These are phyloP conservation scores for Phanerodontia chrysosporium DNA, from an alignment of 768 basidiomycete species.

Conservation along the genomic window DNA sequence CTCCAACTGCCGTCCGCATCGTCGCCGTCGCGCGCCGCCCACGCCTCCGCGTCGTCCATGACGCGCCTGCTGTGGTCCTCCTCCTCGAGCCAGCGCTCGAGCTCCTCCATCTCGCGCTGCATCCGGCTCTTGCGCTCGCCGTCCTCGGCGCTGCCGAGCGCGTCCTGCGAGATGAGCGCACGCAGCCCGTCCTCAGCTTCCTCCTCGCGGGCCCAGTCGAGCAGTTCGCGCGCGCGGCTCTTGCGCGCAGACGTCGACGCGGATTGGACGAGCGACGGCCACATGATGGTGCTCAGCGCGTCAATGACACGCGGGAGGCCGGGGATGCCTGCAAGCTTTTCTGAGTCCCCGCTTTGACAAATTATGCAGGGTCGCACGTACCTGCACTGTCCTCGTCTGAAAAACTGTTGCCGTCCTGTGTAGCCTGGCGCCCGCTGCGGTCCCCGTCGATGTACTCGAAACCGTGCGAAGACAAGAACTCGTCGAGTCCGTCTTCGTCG, in stretches of 20 bases:
- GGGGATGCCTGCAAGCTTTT: slow-evolving; percentile 17
- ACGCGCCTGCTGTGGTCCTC: slow-evolving; percentile 31
- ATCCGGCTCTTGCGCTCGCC: slow-evolving; percentile 27
- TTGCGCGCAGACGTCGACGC: slow-evolving; percentile 23
- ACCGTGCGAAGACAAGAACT: slow-evolving; percentile 60
- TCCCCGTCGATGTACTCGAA: slow-evolving; percentile 75
- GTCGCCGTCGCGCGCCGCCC: slow-evolving; percentile 16
- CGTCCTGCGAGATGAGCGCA: slow-evolving; percentile 25
- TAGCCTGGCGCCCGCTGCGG: slow-evolving; percentile 18
- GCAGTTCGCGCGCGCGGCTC: slow-evolving; percentile 29
- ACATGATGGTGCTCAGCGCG: slow-evolving; percentile 84
- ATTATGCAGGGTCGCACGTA: background rate
- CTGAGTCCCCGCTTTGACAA: background rate
- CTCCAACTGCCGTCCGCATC: slow-evolving; percentile 10
- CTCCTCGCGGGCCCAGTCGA: slow-evolving; percentile 39
- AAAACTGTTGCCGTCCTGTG: slow-evolving; percentile 15
- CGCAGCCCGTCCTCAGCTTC: slow-evolving; percentile 35
- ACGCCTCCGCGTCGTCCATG: slow-evolving; percentile 17
- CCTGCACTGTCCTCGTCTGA: slow-evolving; percentile 21
- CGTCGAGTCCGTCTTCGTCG: slow-evolving; percentile 57
- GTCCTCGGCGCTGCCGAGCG: slow-evolving; percentile 20
- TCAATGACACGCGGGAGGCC: slow-evolving; percentile 69
- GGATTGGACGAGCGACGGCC: slow-evolving; percentile 68
- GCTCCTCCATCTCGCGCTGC: slow-evolving; percentile 51
- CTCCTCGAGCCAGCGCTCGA: slow-evolving; percentile 61